Evolutionary conservation across 2,329 filamentous ascomycete genomes (phyloP).

Genomic region (Albophoma yamanashiensis): DNA sequence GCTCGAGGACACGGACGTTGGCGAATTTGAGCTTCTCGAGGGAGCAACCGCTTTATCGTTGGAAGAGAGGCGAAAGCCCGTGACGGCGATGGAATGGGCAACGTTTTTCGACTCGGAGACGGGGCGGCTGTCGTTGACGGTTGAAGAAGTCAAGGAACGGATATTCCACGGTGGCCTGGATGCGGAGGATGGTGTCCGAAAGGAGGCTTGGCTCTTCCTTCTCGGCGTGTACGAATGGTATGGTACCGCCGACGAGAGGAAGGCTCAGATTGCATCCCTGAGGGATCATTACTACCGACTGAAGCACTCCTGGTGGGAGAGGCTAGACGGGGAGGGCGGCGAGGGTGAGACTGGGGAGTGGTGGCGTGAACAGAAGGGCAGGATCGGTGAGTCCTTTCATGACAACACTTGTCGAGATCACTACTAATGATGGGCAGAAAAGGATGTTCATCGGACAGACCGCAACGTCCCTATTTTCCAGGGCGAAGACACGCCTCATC

Average conservation of each 20-base stretch:
- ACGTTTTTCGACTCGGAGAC: conserved; percentile 70
- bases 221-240: conserved; percentile 91
- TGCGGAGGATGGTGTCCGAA: conserved; percentile 80
- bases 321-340: conserved; percentile 71
- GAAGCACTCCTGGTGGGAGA: conserved; percentile 95
- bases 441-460: conserved; percentile 96
- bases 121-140: conserved; percentile 66
- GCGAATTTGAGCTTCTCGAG: conserved; percentile 90
- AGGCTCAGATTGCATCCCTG: conserved; percentile 70
- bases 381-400: conserved; percentile 63
- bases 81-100: conserved; percentile 84
- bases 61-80: conserved; percentile 64
- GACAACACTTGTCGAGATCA: background rate
- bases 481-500: conserved; percentile 92
- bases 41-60: conserved; percentile 63
- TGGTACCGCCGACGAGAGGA: conserved; percentile 75
- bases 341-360: conserved; percentile 79
- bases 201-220: conserved; percentile 93
- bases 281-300: conserved; percentile 89
- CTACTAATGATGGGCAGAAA: conserved; percentile 52
- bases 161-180: conserved; percentile 91
- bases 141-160: conserved; percentile 93
- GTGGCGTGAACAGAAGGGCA: conserved; percentile 89
- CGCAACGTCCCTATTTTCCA: conserved; percentile 90
- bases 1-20: conserved; percentile 88